These are phyloP conservation scores for Tausonia pullulans DNA, from an alignment of 1,284 basidiomycete species.

Conservation along the genomic window DNA sequence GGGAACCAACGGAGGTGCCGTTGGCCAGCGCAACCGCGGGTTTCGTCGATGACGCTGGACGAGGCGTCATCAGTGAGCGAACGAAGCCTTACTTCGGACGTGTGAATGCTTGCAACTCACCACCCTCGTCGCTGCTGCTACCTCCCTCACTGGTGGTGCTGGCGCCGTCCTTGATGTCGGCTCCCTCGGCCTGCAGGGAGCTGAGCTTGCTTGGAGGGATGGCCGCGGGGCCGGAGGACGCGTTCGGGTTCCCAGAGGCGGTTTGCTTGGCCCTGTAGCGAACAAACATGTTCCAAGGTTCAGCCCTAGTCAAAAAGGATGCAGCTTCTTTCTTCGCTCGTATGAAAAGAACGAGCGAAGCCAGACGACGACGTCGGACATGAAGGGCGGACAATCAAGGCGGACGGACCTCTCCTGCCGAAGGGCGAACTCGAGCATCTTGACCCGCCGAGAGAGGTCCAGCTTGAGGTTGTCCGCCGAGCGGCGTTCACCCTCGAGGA, in stretches of 20 bases:
- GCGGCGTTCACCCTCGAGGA: constrained; percentile 89
- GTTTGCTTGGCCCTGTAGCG: constrained; percentile 27
- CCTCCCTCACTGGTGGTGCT: constrained; percentile 27
- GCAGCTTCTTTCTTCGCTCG: constrained; percentile 64
- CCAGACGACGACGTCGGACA: constrained; percentile 18
- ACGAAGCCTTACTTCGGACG: not conserved
- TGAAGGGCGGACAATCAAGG: not conserved
- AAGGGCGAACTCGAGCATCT: constrained; percentile 96
- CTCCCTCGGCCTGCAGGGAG: constrained; percentile 32
- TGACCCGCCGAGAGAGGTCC: constrained; percentile 88
- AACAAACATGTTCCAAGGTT: too few species aligned
- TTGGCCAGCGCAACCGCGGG: constrained; percentile 12
- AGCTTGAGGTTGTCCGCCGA: constrained; percentile 96
- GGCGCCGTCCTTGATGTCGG: constrained; percentile 29
- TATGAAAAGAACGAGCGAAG: constrained; percentile 10
- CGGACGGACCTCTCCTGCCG: constrained; percentile 73
- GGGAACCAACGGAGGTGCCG: constrained; percentile 23
- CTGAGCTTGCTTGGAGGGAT: constrained; percentile 31
- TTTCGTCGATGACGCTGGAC: not conserved
- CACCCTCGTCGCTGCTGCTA: constrained; percentile 24
- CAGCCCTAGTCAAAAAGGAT: constrained; percentile 35
- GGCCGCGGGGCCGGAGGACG: constrained; percentile 17
- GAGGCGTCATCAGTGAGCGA: too few species aligned
- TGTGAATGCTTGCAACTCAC: constrained; percentile 5
- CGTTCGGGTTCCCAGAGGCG: not conserved